Evolutionary conservation across 176 grass and related monocot genomes (phyloP), one percentile per base, ranked within the genome.

Genomic region (Triticum monococcum): DNA sequence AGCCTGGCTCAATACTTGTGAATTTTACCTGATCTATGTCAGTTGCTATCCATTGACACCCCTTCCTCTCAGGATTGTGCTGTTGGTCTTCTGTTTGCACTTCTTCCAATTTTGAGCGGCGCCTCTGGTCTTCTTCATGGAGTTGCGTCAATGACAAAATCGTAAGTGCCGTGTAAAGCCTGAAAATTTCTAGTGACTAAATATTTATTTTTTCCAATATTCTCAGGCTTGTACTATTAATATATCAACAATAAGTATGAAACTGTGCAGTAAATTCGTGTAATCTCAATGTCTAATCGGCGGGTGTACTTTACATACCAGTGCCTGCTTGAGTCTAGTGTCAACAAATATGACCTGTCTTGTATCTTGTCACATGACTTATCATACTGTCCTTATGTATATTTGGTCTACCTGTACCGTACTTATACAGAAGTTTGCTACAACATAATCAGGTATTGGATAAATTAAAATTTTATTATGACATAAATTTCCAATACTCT

Each of bases 71-170:
- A 99, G 97, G 97, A 99, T 91, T 99, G 97, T 90, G 94, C 97
- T 87, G 92, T 99, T 81, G 97, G 97, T 86, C 88, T 99, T 86
- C 89, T 99, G 52, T 99, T 99, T 93, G 97, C 97, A 54, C 85
- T 99, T 83, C 92, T 99, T 88, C 97, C 97, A 28, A 92, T 99
- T 91, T 80, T 99, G 81, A 95, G 94, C 81, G 97, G 97, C 23
- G 68, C 97, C 16, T 99, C 92, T 79, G 94, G 94, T 50, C 77
- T 99, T 87, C 92, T 96, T 90, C 97, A 97, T 52, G 97, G 97
- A 64, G 92, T 94, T 72, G 88, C 89, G 69, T 99, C 94, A 83
- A 94, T 97, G 92, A 82, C 87, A 11, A 99, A 99, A 64, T 91
- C 92, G 97, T 99, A 91, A 80, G 92, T 90, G 28, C 36, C 73